Conservation (phyloP, 805 yeast genomes). For the Wickerhamomyces ciferrii region DNA sequence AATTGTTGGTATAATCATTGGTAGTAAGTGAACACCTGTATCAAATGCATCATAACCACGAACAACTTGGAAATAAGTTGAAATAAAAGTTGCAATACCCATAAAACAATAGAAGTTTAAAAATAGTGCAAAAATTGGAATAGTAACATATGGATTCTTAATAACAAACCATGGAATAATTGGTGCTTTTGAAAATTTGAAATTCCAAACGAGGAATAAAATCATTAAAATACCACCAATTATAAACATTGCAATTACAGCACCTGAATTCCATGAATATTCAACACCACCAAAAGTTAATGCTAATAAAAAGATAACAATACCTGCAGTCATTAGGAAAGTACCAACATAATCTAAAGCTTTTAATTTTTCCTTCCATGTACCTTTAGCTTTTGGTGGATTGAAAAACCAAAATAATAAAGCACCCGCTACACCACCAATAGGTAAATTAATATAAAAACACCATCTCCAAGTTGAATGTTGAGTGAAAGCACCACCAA, state of each 20-base stretch:
- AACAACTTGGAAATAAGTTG: slow-evolving; percentile 35
- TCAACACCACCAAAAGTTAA: slow-evolving; percentile 51
- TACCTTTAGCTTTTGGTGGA: slow-evolving; percentile 42
- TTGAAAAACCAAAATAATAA: slow-evolving; percentile 35
- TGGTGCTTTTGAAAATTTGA: slow-evolving; percentile 35
- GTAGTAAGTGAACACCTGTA: slow-evolving; percentile 18
- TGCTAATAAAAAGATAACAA: slow-evolving; percentile 41
- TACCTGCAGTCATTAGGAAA: slow-evolving; percentile 33
- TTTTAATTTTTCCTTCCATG: slow-evolving; percentile 29
- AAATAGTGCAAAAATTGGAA: slow-evolving; percentile 24
- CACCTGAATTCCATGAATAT: slow-evolving; percentile 50
- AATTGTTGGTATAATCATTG: slow-evolving; percentile 13
- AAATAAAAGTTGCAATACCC: slow-evolving; percentile 25
- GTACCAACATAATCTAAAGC: slow-evolving; percentile 48
- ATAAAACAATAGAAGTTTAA: slow-evolving; percentile 36
- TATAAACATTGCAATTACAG: slow-evolving; percentile 31
- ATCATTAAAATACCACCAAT: slow-evolving; percentile 36
- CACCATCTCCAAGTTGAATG: slow-evolving; percentile 73
- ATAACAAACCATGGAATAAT: slow-evolving; percentile 39
- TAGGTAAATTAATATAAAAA: slow-evolving; percentile 63
- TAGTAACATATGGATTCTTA: slow-evolving; percentile 27
- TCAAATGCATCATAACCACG: slow-evolving; percentile 15
- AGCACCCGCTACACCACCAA: slow-evolving; percentile 47
- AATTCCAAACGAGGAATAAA: slow-evolving; percentile 34
- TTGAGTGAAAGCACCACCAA: slow-evolving; percentile 63